Evolutionary conservation across 805 yeast species (phyloP).

Genomic region (Saturnispora sanitii): DNA sequence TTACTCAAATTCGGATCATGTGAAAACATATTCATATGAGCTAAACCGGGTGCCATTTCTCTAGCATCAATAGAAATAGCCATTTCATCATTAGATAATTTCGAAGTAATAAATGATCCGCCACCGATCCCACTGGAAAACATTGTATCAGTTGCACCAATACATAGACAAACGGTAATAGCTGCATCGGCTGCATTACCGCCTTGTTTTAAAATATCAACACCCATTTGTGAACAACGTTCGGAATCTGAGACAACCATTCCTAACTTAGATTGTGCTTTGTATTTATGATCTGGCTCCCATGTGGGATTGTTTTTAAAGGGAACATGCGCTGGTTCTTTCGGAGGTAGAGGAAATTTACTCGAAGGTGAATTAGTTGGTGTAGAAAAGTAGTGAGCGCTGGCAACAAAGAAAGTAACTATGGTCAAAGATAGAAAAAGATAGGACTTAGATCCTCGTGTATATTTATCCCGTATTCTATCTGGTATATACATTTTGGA

Average conservation of each 20-base stretch:
- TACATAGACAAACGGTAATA: slow-evolving; percentile 77
- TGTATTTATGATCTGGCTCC: slow-evolving; percentile 31
- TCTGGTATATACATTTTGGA: slow-evolving; percentile 9
- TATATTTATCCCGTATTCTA: slow-evolving; percentile 1
- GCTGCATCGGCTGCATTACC: slow-evolving; percentile 95
- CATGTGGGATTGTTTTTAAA: slow-evolving; percentile 31
- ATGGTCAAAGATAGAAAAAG: background rate
- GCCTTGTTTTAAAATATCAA: slow-evolving; percentile 38
- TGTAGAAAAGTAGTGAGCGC: too few relatives aligned
- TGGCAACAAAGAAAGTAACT: too few relatives aligned
- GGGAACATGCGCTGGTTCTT: slow-evolving; percentile 24
- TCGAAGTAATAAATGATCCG: slow-evolving; percentile 64
- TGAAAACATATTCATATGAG: slow-evolving; percentile 56
- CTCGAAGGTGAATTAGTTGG: background rate
- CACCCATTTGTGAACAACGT: slow-evolving; percentile 54
- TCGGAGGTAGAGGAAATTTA: slow-evolving; percentile 10
- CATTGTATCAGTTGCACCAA: slow-evolving; percentile 75
- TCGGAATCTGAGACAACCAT: slow-evolving; percentile 64
- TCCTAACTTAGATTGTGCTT: slow-evolving; percentile 36
- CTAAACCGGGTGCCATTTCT: slow-evolving; percentile 68
- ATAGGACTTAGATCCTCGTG: background rate
- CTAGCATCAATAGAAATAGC: slow-evolving; percentile 72
- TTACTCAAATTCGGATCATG: slow-evolving; percentile 40
- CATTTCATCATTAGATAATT: slow-evolving; percentile 30
- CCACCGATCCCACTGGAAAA: slow-evolving; percentile 94